Base-by-base conservation (phyloP, 345 rosid species). In the Raphanus sativus region DNA sequence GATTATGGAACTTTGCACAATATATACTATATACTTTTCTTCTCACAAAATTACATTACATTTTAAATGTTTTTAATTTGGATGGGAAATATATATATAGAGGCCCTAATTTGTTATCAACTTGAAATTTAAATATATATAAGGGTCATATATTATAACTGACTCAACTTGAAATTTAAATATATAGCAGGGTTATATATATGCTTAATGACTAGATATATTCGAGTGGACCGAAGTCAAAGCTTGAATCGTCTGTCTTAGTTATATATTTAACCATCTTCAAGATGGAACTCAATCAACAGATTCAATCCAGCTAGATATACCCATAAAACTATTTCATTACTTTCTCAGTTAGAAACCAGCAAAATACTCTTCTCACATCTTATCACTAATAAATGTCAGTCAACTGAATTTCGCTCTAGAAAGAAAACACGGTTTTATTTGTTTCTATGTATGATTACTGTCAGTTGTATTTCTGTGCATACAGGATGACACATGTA, bases 1-100 rank as follows among this genome's bases (percentile, higher is more conserved):
- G 32, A 58, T 58, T 25, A 58, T 58, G 15, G 4, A 58, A 58
- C 7, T 25, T 24, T 58, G 6, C 62, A 58, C n/a, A 24, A 55
- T 25, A 58, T 25, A 58, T 58, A 56, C 61, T 24, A 56, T 55
- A 8, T 28, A 55, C n/a, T 42, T 59, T 12, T 24, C 9, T 21
- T 68, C 62, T 75, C 50, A 65, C 10, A 61, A 45, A 25, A 28
- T 60, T 60, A 40, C 58, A 28, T 60, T 60, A 40, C 58, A 42
- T 29, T 28, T 17, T 3, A 52, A 16, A 3, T 36, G 2, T 8
- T 1, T 26, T 34, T 2, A 26, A 6, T 25, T 38, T 67, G 0
- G 6, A 9, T 32, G 24, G 50, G 10, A 52, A 29, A 29, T 29
- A 29, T 45, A 50, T 50, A 50, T 50, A 50, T 52, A 16, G 4